A percentile compares a stretch with the other conserved stretches of the same genome.
These are phyloP conservation scores for Vitis hybrid DNA, from an alignment of 177 flowering plant genomes.

Conservation along the genomic window DNA sequence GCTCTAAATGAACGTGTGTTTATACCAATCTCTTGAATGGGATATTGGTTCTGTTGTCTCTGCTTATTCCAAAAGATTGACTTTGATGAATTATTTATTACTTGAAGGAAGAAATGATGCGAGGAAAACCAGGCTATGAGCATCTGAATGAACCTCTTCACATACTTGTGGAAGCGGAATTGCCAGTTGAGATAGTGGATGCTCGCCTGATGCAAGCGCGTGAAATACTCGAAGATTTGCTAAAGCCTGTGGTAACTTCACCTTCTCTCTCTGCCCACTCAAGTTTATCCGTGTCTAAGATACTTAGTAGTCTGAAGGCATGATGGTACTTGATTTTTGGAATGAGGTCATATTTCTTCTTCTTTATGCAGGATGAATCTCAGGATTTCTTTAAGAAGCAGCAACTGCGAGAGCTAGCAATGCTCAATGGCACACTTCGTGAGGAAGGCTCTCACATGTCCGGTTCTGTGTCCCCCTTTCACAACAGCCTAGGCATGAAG, in stretches of 20 bases:
- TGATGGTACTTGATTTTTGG: too few species aligned
- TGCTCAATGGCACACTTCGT: slow-evolving; percentile 90
- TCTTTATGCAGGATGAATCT: slow-evolving; percentile 67
- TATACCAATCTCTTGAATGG: neutral
- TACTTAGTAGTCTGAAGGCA: too few species aligned
- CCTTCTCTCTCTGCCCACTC: neutral
- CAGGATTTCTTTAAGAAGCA: slow-evolving; percentile 93
- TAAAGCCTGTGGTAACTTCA: slow-evolving; percentile 68
- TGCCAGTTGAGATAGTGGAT: slow-evolving; percentile 90
- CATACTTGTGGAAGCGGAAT: slow-evolving; percentile 91
- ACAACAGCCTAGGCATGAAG: slow-evolving; percentile 93
- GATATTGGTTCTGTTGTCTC: neutral
- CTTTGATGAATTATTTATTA: neutral
- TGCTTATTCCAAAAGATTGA: neutral
- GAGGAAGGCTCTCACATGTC: slow-evolving; percentile 91
- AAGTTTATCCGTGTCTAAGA: too few species aligned
- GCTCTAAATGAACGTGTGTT: too few species aligned
- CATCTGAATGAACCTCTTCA: slow-evolving; percentile 98
- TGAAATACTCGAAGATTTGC: slow-evolving; percentile 88
- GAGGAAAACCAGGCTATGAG: slow-evolving; percentile 96
- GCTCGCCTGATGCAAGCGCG: slow-evolving; percentile 89
- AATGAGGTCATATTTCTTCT: neutral
- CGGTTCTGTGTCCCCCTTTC: slow-evolving; percentile 89
- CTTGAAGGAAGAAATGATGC: slow-evolving; percentile 89
- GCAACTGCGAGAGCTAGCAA: slow-evolving; percentile 92